Evolutionary conservation across 1,284 basidiomycete genomes (phyloP).

Genomic region (Cystobasidium sp.): DNA sequence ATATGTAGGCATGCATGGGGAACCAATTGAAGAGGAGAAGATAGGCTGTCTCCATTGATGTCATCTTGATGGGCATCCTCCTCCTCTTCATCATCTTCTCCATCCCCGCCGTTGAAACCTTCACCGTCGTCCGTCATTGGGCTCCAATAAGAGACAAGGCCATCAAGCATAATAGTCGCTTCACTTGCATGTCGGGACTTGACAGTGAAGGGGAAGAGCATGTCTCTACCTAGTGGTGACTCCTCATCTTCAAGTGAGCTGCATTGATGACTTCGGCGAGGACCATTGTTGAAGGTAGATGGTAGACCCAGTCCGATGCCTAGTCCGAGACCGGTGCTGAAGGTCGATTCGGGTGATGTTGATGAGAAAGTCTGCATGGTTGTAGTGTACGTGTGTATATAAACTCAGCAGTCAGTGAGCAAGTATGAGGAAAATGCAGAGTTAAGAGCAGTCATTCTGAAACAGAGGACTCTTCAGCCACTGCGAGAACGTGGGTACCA

Average conservation of each 20-base stretch:
- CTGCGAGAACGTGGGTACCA: background rate
- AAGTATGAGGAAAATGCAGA: background rate
- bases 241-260: no score
- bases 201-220: background rate
- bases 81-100: background rate
- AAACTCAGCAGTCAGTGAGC: background rate
- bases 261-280: background rate
- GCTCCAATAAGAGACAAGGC: constrained; percentile 34
- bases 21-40: constrained; percentile 9
- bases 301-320: constrained; percentile 38
- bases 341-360: background rate
- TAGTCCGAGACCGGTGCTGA: constrained; percentile 1
- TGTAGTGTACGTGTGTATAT: background rate
- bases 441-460: background rate
- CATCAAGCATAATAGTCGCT: constrained; percentile 17
- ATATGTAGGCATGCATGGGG: constrained; percentile 31
- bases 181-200: constrained; percentile 7
- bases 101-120: background rate
- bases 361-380: background rate
- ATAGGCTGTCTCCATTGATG: background rate
- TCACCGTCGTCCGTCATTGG: constrained; percentile 20
- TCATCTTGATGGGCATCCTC: background rate
- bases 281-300: constrained; percentile 15
- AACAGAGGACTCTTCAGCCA: background rate
- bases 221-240: background rate